These are phyloP conservation scores for Onygenales sp. DNA, from an alignment of 2,329 filamentous ascomycete species.

Conservation along the genomic window DNA sequence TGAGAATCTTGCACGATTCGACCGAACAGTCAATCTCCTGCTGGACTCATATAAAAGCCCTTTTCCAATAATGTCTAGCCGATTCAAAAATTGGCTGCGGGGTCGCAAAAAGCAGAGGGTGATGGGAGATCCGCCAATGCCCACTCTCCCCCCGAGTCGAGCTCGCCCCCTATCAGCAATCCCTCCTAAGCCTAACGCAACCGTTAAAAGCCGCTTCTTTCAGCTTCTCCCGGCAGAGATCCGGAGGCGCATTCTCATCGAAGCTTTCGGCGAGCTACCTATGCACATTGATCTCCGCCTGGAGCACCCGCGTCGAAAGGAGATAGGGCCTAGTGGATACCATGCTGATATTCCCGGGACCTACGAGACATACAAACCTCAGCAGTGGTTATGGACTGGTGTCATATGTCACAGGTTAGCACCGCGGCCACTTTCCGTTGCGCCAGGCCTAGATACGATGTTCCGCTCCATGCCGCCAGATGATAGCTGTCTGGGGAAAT, in stretches of 20 bases:
- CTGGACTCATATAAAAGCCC: too few species aligned
- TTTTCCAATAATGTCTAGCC: not conserved
- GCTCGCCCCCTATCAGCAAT: slow-evolving; percentile 4
- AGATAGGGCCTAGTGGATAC: not conserved
- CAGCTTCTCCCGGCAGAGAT: slow-evolving; percentile 17
- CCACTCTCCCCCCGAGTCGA: not conserved
- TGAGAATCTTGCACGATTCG: too few species aligned
- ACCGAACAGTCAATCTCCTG: too few species aligned
- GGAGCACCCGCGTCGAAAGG: not conserved
- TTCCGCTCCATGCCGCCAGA: too few species aligned
- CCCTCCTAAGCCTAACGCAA: slow-evolving; percentile 1
- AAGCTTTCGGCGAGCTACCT: slow-evolving; percentile 4
- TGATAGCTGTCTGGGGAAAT: too few species aligned
- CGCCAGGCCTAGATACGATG: too few species aligned
- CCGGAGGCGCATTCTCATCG: slow-evolving; percentile 14
- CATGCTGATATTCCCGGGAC: slow-evolving; percentile 1
- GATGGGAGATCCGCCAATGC: slow-evolving; percentile 2
- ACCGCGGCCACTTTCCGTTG: too few species aligned
- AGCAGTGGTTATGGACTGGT: slow-evolving; percentile 5
- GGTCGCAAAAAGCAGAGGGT: not conserved
- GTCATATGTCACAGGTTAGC: slow-evolving; percentile 3
- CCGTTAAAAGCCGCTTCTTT: slow-evolving; percentile 8
- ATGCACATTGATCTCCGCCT: slow-evolving; percentile 8
- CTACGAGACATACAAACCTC: not conserved
- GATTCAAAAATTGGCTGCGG: not conserved